These are phyloP conservation scores for Wickerhamomyces ciferrii DNA, from an alignment of 805 yeast genomes.

Conservation along the genomic window DNA sequence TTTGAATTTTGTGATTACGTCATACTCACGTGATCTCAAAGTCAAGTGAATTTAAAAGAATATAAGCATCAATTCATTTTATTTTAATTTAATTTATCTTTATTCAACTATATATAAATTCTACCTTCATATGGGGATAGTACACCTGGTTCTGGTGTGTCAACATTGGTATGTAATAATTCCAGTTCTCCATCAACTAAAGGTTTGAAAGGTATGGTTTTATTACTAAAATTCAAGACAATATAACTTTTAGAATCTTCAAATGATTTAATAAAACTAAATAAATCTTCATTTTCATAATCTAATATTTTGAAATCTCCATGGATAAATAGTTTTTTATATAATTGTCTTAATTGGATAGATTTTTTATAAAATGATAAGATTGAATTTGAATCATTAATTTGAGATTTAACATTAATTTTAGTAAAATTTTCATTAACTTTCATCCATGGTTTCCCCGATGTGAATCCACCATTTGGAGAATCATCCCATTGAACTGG, in stretches of 20 bases:
- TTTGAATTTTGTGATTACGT: too few species aligned
- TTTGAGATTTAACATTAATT: slow-evolving; percentile 43
- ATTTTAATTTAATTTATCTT: too few species aligned
- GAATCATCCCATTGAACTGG: slow-evolving; percentile 51
- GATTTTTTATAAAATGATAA: slow-evolving; percentile 40
- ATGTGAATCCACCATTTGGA: slow-evolving; percentile 43
- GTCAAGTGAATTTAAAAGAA: too few species aligned
- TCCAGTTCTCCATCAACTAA: slow-evolving; percentile 24
- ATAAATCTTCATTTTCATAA: slow-evolving; percentile 33
- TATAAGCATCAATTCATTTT: too few species aligned
- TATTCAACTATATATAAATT: too few species aligned
- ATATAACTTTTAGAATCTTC: slow-evolving; percentile 29
- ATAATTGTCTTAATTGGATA: slow-evolving; percentile 35
- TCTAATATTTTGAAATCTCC: slow-evolving; percentile 42
- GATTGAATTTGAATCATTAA: slow-evolving; percentile 39
- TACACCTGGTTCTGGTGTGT: slow-evolving; percentile 15
- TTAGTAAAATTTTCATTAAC: slow-evolving; percentile 44
- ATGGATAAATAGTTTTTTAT: slow-evolving; percentile 37
- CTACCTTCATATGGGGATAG: slow-evolving; percentile 43
- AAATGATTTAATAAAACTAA: slow-evolving; percentile 34
- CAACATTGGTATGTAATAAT: slow-evolving; percentile 28
- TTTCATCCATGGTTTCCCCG: slow-evolving; percentile 47
- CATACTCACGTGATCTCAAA: too few species aligned
- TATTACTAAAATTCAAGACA: slow-evolving; percentile 37
- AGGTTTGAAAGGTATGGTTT: slow-evolving; percentile 25